A percentile compares a stretch with the other conserved stretches of the same genome.
Evolutionary conservation across 768 basidiomycete species (phyloP).

Genomic region (Rhodotorula taiwanensis): DNA sequence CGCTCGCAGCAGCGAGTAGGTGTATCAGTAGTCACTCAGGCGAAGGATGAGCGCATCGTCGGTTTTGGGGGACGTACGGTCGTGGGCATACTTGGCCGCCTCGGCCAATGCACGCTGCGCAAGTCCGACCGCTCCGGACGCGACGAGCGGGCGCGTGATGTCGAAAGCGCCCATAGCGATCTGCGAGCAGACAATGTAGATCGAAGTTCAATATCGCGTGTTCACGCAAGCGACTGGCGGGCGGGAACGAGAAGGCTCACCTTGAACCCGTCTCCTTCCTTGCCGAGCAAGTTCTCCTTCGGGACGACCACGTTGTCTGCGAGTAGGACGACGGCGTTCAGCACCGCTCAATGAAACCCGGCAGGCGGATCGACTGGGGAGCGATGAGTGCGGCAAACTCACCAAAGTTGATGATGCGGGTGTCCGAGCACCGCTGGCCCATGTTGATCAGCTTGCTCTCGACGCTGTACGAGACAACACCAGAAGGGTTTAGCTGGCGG

Average conservation of each 20-base stretch:
- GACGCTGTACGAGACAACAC: neutral
- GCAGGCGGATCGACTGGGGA: too few species aligned
- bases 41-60: neutral
- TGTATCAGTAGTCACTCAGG: neutral
- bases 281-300: conserved; percentile 45
- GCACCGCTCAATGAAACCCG: conserved; percentile 37
- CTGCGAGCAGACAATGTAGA: too few species aligned
- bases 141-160: conserved; percentile 47
- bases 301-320: conserved; percentile 35
- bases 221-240: too few species aligned
- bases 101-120: conserved; percentile 47
- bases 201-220: too few species aligned
- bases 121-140: conserved; percentile 46
- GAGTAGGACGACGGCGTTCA: too few species aligned
- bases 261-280: conserved; percentile 37
- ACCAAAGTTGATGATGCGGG: conserved; percentile 46
- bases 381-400: too few species aligned
- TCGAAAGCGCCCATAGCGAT: conserved; percentile 47
- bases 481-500: too few species aligned
- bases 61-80: conserved; percentile 42
- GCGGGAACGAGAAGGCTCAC: conserved; percentile 26
- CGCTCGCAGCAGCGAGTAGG: too few species aligned
- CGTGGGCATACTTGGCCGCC: conserved; percentile 47
- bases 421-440: conserved; percentile 48
- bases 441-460: conserved; percentile 45